phyloP scores from a whole-genome alignment of 202 grass and related monocot species.

The Alloteropsis angusta region DNA sequence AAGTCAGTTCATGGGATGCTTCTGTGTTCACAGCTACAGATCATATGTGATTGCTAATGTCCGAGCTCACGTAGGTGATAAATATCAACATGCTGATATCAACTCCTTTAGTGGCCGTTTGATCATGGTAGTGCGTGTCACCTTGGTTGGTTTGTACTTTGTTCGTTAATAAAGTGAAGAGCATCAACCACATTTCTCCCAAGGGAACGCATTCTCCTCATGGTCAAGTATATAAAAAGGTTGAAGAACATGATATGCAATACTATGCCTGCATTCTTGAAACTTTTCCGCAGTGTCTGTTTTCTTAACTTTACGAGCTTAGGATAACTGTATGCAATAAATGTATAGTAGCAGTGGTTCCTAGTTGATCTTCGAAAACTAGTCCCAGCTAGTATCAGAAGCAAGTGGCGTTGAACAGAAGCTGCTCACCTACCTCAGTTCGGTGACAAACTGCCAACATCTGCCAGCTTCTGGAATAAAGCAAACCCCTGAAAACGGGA shows the following conservation, averaged over 20 bases:
- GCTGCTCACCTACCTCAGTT: neutral
- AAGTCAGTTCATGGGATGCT: neutral
- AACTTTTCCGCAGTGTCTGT: constrained; percentile 52
- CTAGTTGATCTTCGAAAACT: neutral
- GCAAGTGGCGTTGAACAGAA: neutral
- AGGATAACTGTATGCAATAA: neutral
- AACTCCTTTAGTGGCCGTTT: constrained; percentile 68
- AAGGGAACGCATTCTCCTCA: constrained; percentile 24
- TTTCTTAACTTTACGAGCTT: constrained; percentile 35
- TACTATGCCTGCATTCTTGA: constrained; percentile 64
- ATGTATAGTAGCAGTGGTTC: neutral
- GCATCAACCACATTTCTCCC: constrained; percentile 72
- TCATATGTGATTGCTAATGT: constrained; percentile 19
- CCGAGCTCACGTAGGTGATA: constrained; percentile 48
- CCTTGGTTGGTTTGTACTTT: constrained; percentile 52
- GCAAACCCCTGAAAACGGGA: neutral
- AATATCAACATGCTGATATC: constrained; percentile 39
- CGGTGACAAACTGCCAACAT: neutral
- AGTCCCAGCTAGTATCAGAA: neutral
- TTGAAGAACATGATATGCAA: constrained; percentile 79
- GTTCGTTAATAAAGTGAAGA: constrained; percentile 64
- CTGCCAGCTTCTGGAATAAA: neutral
- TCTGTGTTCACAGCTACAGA: constrained; percentile 5
- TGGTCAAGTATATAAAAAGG: neutral
- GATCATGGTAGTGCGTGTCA: constrained; percentile 81